phyloP scores from a whole-genome alignment of 2,329 filamentous ascomycete genomes.

The Aspergillus sp. region DNA sequence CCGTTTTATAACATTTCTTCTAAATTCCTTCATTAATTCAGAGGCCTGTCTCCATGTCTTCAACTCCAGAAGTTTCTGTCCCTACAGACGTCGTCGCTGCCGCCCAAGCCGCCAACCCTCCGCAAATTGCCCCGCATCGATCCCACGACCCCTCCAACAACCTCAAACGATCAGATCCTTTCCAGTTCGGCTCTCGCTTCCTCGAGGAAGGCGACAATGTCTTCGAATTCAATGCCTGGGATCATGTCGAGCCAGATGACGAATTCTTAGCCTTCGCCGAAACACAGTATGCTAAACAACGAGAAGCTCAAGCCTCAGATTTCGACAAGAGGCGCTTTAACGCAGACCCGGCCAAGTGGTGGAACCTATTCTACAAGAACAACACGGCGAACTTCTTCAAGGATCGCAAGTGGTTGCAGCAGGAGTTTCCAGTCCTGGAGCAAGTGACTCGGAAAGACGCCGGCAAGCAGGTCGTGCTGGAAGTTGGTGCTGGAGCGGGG shows the following conservation, averaged over 20 bases:
- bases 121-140: constrained; percentile 57
- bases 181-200: constrained; percentile 89
- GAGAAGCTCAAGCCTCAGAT: constrained; percentile 81
- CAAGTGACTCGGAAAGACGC: constrained; percentile 70
- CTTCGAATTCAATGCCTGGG: constrained; percentile 98
- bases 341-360: constrained; percentile 87
- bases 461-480: constrained; percentile 71
- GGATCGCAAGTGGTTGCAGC: constrained; percentile 92
- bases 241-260: constrained; percentile 92
- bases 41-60: constrained; percentile 8
- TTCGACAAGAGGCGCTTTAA: constrained; percentile 94
- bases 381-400: constrained; percentile 99
- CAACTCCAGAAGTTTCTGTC: constrained; percentile 13
- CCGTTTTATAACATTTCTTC: not conserved
- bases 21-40: not conserved
- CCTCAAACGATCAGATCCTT: constrained; percentile 85
- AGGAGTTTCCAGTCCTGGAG: constrained; percentile 89
- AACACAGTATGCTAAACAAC: constrained; percentile 80
- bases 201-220: constrained; percentile 83
- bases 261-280: constrained; percentile 83
- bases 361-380: constrained; percentile 98
- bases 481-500: constrained; percentile 92
- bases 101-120: constrained; percentile 48
- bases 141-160: constrained; percentile 71
- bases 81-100: constrained; percentile 30